phyloP scores from a whole-genome alignment of 441 rosid genomes.

The Jatropha podagrica region DNA sequence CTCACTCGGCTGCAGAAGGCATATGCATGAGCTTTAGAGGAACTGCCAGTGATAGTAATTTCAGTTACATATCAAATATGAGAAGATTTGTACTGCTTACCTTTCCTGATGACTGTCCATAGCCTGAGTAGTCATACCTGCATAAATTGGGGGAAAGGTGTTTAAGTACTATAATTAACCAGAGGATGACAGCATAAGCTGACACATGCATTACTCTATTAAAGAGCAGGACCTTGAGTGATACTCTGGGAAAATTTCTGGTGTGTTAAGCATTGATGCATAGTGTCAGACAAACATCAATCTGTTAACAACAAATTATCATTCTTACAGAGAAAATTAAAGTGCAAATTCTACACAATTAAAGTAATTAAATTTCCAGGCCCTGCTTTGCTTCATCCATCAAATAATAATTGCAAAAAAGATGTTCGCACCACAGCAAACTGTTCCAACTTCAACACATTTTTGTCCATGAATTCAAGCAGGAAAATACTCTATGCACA shows the following conservation, averaged over 20 bases:
- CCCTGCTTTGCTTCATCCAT: neutral
- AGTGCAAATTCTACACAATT: neutral
- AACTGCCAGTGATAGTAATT: constrained; percentile 13
- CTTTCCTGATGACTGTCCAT: constrained; percentile 92
- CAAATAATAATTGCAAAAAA: neutral
- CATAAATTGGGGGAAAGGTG: constrained; percentile 20
- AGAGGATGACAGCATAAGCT: neutral
- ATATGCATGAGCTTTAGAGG: constrained; percentile 16
- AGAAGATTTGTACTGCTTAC: constrained; percentile 34
- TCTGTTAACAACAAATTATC: neutral
- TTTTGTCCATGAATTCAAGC: neutral
- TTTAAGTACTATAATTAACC: neutral
- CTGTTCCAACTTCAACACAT: neutral
- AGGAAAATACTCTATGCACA: neutral
- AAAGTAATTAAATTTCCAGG: neutral
- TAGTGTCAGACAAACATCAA: neutral
- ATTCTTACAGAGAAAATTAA: neutral
- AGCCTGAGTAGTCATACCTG: constrained; percentile 92
- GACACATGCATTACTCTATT: neutral
- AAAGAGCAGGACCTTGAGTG: neutral
- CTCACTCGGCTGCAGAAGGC: constrained; percentile 79
- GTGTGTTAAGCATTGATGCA: neutral
- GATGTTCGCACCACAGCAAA: neutral
- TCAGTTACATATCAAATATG: neutral
- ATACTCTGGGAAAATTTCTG: neutral